A percentile compares a stretch with the other conserved stretches of the same genome.
These are phyloP conservation scores for Silene conica DNA, from an alignment of 148 eudicot species.

Conservation along the genomic window DNA sequence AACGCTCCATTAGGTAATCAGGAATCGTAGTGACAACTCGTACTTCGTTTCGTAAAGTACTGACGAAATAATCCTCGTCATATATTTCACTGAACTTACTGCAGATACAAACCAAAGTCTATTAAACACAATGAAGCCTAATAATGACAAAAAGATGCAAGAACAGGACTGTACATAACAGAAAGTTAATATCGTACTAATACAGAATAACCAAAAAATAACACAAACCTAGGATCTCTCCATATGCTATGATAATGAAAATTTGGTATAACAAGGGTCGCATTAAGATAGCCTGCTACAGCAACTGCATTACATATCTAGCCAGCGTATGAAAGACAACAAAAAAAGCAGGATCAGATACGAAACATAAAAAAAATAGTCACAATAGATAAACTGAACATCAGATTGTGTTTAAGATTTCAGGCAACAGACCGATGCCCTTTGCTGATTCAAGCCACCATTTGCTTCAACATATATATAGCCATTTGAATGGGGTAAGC, in stretches of 20 bases:
- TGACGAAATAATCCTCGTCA: constrained; percentile 70
- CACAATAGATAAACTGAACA: background rate
- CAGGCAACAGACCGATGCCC: constrained; percentile 61
- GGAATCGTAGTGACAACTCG: constrained; percentile 72
- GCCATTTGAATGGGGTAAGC: constrained; percentile 82
- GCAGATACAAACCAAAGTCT: constrained; percentile 30
- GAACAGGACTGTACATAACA: background rate
- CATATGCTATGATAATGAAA: constrained; percentile 98
- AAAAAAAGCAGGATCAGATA: constrained; percentile 14
- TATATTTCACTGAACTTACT: constrained; percentile 92
- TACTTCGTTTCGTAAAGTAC: constrained; percentile 70
- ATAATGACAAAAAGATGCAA: background rate
- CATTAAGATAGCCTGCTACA: constrained; percentile 99
- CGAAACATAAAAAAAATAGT: background rate
- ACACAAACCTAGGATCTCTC: constrained; percentile 90
- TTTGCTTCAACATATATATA: constrained; percentile 91
- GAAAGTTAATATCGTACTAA: constrained; percentile 6
- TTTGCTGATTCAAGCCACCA: constrained; percentile 99
- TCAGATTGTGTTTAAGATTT: constrained; percentile 3
- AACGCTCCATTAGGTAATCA: constrained; percentile 83
- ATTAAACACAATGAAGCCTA: background rate
- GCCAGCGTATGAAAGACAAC: constrained; percentile 19
- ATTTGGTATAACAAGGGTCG: constrained; percentile 91
- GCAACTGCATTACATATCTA: constrained; percentile 99
- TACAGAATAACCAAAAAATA: background rate